Evolutionary conservation across 352 stramenopile species (phyloP).

Genomic region (Pythium rishiriense): DNA sequence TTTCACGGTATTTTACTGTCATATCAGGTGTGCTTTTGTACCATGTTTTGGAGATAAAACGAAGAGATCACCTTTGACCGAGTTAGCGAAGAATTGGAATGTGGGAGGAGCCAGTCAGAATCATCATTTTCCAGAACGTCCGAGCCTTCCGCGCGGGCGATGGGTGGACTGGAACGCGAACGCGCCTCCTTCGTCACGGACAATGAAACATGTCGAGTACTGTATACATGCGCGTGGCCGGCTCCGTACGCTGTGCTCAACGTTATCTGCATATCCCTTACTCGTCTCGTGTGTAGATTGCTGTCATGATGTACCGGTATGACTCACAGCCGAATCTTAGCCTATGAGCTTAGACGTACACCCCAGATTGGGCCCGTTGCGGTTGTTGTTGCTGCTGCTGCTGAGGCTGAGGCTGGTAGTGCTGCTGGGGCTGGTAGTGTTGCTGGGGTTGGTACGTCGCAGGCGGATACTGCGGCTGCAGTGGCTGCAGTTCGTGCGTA

Average conservation of each 20-base stretch:
- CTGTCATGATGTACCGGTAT: too few species aligned
- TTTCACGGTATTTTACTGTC: constrained; percentile 3
- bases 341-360: constrained; percentile 10
- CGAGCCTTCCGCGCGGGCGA: background rate
- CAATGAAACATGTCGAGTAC: background rate
- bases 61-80: constrained; percentile 19
- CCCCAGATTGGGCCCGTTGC: constrained; percentile 5
- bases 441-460: constrained; percentile 1
- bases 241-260: too few species aligned
- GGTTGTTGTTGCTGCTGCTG: background rate
- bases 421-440: background rate
- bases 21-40: constrained; percentile 1
- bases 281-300: background rate
- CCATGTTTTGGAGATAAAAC: constrained; percentile 6
- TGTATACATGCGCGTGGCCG: background rate
- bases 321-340: too few species aligned
- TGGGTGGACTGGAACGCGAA: constrained; percentile 6
- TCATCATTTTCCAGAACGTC: constrained; percentile 11
- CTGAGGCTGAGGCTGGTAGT: constrained; percentile 1
- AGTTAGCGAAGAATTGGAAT: background rate
- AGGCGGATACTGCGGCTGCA: constrained; percentile 3
- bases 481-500: constrained; percentile 13
- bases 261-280: background rate
- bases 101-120: constrained; percentile 24
- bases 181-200: background rate